Base-by-base conservation (phyloP, 768 basidiomycete species). In the Galerina sulciceps region DNA sequence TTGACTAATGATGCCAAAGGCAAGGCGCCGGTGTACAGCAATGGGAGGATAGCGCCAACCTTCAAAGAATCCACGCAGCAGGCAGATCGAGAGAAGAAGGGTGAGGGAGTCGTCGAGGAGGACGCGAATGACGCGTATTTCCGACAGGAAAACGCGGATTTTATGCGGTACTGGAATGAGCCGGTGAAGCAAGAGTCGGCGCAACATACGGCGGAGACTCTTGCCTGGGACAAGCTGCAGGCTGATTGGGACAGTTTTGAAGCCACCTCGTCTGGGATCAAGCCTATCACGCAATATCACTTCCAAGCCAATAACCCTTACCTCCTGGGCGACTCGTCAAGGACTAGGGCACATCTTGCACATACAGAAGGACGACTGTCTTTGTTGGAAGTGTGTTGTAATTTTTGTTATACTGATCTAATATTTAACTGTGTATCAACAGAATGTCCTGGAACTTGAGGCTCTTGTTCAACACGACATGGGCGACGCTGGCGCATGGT, bases 391-490 rank as follows among this genome's bases (percentile, higher is more conserved):
- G 82, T 83, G 62, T 15, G 76, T 65, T n/a, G 18, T 46, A 55
- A 63, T 55, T 53, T 48, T 15, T 46, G 65, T 56, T 58, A 26
- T 55, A 6, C 56, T 65, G 49, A 52, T 26, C 26, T 2, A 15
- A 15, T 8, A 22, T 53, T 54, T 18, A 38, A 51, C 62, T 48
- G 55, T 40, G 53, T 46, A 48, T 47, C 6, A 53, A 15, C 67
- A 98, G 94, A 90, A 83, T 64, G 86, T 98, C 9, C 78, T 98
- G 31, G 90, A 94, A 70, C 79, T 94, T 11, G 96, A 99, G 76
- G 96, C 96, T 6, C 82, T 82, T 22, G 94, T 96, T 13, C 93
- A 96, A 68, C 83, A 81, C 40, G 84, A 94, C 65, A 86, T 89
- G 60, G 75, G 71, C 9, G 83, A 91, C 65, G 86, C 91, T 4